Percentiles rank a stretch among this genome's conserved stretches.
phyloP scores from a whole-genome alignment of 768 basidiomycete species.

The Boletus fagicola region DNA sequence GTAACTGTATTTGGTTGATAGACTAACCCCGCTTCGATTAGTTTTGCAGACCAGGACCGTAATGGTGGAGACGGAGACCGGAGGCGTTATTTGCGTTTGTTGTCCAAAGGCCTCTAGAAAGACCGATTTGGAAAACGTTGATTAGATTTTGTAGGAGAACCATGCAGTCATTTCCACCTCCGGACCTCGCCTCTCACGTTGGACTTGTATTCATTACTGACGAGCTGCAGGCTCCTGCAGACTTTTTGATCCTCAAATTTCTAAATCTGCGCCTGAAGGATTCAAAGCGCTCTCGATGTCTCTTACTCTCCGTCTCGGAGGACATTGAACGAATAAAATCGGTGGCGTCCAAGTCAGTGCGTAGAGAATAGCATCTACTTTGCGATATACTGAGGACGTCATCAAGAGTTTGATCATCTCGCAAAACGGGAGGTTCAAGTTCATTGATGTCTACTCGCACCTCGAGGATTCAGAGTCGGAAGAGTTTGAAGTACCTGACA shows the following conservation, averaged over 20 bases:
- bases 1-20: neutral
- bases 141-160: slow-evolving; percentile 5
- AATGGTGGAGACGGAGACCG: neutral
- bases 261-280: slow-evolving; percentile 53
- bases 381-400: slow-evolving; percentile 5
- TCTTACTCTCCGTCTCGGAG: slow-evolving; percentile 60
- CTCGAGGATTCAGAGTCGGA: slow-evolving; percentile 28
- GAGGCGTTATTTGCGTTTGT: slow-evolving; percentile 16
- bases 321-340: slow-evolving; percentile 59
- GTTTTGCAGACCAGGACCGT: neutral
- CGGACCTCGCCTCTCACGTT: slow-evolving; percentile 47
- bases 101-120: slow-evolving; percentile 18
- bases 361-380: slow-evolving; percentile 23
- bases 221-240: slow-evolving; percentile 65
- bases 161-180: slow-evolving; percentile 51
- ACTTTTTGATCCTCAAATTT: slow-evolving; percentile 64
- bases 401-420: slow-evolving; percentile 35
- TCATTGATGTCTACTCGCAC: slow-evolving; percentile 51
- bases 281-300: slow-evolving; percentile 33
- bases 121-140: slow-evolving; percentile 17
- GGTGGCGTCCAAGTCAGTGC: slow-evolving; percentile 60
- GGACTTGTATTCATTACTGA: slow-evolving; percentile 67
- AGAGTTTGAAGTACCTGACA: slow-evolving; percentile 9
- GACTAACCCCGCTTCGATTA: neutral
- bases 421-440: slow-evolving; percentile 43